Conservation (phyloP, 2,329 filamentous ascomycete genomes). For the Trichoderma gracile region DNA sequence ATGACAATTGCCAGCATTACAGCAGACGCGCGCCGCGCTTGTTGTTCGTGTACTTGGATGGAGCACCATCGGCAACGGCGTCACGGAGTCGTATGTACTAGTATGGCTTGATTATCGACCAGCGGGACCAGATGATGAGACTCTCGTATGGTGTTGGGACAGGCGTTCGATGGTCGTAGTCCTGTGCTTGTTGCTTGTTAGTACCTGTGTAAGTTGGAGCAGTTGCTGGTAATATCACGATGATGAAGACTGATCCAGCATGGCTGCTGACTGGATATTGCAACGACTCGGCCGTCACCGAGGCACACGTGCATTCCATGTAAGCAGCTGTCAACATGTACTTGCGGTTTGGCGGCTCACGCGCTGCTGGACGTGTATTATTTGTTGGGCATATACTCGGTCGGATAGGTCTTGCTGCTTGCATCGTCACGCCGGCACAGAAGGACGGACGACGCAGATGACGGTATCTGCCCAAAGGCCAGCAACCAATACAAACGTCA, state of each 20-base stretch:
- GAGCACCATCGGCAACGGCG: slow-evolving; percentile 19
- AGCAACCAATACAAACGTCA: not conserved
- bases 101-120: not conserved
- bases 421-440: not conserved
- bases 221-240: slow-evolving; percentile 5
- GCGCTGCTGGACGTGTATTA: not conserved
- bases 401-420: slow-evolving; percentile 14
- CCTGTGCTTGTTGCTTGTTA: not conserved
- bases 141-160: not conserved
- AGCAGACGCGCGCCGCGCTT: not conserved
- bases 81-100: not conserved
- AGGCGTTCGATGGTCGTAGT: not conserved
- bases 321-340: not conserved
- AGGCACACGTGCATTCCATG: not conserved
- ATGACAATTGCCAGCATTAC: slow-evolving; percentile 9
- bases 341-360: not conserved
- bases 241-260: not conserved
- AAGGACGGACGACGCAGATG: slow-evolving; percentile 4
- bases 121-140: slow-evolving; percentile 4
- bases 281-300: slow-evolving; percentile 11
- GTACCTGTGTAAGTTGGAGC: not conserved
- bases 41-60: not conserved
- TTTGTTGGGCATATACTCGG: slow-evolving; percentile 17
- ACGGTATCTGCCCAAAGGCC: slow-evolving; percentile 18
- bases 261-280: not conserved